Percentiles rank a stretch among this genome's conserved stretches.
phyloP scores from a whole-genome alignment of 352 stramenopile species.

The Globisporangium polare region DNA sequence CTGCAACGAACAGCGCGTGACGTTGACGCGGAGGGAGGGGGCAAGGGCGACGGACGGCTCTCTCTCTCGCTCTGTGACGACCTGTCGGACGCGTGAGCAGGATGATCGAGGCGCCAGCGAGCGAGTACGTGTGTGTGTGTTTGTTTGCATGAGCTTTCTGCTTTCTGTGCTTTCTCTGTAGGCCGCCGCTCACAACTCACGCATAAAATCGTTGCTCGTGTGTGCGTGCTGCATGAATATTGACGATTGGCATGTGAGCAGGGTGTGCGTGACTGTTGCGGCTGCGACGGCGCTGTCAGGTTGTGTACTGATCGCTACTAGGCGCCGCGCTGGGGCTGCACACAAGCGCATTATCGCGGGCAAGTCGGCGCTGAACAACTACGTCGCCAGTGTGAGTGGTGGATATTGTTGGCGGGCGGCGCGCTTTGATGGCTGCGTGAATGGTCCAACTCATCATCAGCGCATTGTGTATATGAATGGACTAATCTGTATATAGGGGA shows the following conservation, averaged over 20 bases:
- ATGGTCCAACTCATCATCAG: not conserved
- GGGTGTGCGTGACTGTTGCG: constrained; percentile 6
- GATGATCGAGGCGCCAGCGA: not conserved
- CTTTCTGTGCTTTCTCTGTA: not conserved
- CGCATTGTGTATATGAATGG: not conserved
- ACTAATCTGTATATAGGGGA: constrained; percentile 17
- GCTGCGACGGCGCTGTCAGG: constrained; percentile 28
- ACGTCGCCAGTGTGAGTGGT: constrained; percentile 28
- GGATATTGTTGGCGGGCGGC: no score
- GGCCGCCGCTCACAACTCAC: not conserved
- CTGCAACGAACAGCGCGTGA: not conserved
- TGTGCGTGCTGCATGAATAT: not conserved
- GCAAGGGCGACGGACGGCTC: not conserved
- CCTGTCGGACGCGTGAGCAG: not conserved
- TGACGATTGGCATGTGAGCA: not conserved
- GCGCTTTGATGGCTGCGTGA: no score
- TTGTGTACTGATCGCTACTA: constrained; percentile 26
- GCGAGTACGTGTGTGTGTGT: not conserved
- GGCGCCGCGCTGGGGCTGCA: constrained; percentile 1
- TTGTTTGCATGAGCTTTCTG: no score
- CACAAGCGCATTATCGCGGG: constrained; percentile 56
- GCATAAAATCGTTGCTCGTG: not conserved
- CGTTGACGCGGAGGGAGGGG: not conserved
- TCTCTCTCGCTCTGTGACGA: not conserved
- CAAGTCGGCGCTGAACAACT: constrained; percentile 63